Conservation (phyloP, 257 asterid genomes). For the Nicotiana tomentosiformis region DNA sequence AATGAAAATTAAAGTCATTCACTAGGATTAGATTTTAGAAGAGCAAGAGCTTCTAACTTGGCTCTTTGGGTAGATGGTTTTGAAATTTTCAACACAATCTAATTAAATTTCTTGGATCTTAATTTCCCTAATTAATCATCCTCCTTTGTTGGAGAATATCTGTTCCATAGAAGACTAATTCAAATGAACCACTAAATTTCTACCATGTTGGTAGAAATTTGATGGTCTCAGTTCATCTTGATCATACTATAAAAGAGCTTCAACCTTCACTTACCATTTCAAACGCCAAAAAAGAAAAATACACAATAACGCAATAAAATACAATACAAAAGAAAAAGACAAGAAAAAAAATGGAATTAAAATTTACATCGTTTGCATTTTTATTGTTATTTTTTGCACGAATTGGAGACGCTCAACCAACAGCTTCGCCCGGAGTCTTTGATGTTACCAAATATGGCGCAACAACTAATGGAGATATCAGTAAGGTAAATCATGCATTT, state of each 20-base stretch:
- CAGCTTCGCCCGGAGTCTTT: background rate
- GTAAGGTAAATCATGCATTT: background rate
- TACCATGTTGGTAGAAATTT: background rate
- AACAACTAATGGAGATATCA: slow-evolving; percentile 9
- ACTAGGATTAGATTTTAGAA: too few species aligned
- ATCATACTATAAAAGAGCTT: background rate
- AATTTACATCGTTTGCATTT: background rate
- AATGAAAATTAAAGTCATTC: too few species aligned
- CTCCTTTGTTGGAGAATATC: background rate
- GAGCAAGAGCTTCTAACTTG: background rate
- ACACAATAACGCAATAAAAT: background rate
- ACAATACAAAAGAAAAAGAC: background rate
- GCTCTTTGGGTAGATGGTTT: background rate
- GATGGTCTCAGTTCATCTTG: background rate
- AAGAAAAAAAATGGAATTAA: background rate
- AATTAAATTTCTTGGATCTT: background rate
- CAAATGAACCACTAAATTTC: slow-evolving; percentile 1
- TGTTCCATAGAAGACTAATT: background rate
- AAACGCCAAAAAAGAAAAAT: background rate
- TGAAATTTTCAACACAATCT: background rate
- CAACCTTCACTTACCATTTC: background rate
- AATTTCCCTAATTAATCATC: background rate
- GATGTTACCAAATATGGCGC: slow-evolving; percentile 15
- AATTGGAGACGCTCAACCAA: background rate
- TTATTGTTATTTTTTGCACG: background rate